A percentile compares a stretch with the other conserved stretches of the same genome.
phyloP scores from a whole-genome alignment of 2,329 filamentous ascomycete species.

The Kalaharituber pfeilii region DNA sequence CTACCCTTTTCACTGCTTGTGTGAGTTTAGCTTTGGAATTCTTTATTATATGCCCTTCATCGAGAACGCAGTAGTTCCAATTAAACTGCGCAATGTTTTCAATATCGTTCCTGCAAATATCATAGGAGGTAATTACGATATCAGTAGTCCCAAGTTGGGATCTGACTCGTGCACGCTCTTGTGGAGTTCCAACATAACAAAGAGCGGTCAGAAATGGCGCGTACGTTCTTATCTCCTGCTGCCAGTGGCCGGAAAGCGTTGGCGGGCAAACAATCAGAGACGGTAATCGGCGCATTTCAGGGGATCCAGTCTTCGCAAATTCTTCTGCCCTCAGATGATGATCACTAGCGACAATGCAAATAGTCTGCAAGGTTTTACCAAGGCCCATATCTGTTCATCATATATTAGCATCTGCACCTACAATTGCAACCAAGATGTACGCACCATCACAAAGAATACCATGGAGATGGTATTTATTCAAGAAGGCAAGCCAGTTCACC shows the following conservation, averaged over 20 bases:
- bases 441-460: slow-evolving; percentile 74
- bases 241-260: slow-evolving; percentile 93
- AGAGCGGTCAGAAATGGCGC: slow-evolving; percentile 82
- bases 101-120: slow-evolving; percentile 92
- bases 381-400: slow-evolving; percentile 65
- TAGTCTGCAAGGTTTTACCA: slow-evolving; percentile 89
- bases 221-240: slow-evolving; percentile 90
- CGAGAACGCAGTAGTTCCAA: slow-evolving; percentile 95
- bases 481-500: slow-evolving; percentile 95
- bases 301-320: slow-evolving; percentile 61
- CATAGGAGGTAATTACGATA: slow-evolving; percentile 92
- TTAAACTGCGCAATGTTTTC: slow-evolving; percentile 64
- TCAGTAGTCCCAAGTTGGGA: slow-evolving; percentile 59
- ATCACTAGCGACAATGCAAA: slow-evolving; percentile 95
- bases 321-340: slow-evolving; percentile 87
- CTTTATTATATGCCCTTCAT: slow-evolving; percentile 97
- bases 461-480: slow-evolving; percentile 94
- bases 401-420: slow-evolving; percentile 5
- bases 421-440: slow-evolving; percentile 4
- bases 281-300: slow-evolving; percentile 62
- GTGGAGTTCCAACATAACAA: slow-evolving; percentile 78
- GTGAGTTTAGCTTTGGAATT: slow-evolving; percentile 96
- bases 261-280: slow-evolving; percentile 93
- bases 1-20: slow-evolving; percentile 71
- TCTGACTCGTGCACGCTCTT: slow-evolving; percentile 56